These are phyloP conservation scores for Penicillium robsamsonii DNA, from an alignment of 495 filamentous ascomycete species.

Conservation along the genomic window DNA sequence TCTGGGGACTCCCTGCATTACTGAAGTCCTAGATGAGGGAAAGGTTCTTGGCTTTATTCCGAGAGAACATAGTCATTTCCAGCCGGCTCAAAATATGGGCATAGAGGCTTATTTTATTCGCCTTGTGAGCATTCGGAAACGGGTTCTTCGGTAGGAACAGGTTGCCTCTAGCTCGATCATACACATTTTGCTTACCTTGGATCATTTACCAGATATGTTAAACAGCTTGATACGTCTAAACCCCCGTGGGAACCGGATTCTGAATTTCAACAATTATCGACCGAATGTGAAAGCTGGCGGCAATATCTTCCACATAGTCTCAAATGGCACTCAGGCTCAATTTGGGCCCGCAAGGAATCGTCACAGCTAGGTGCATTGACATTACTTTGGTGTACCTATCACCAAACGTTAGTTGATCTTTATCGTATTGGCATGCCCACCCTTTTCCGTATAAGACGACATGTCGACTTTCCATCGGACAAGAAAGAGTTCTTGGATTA, in stretches of 20 bases:
- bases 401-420: constrained; percentile 22
- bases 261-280: constrained; percentile 13
- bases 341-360: constrained; percentile 22
- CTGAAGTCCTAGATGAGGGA: constrained; percentile 14
- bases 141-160: constrained; percentile 18
- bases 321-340: constrained; percentile 12
- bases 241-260: constrained; percentile 19
- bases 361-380: constrained; percentile 19
- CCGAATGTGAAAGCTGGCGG: constrained; percentile 18
- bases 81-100: constrained; percentile 20
- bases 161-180: background rate
- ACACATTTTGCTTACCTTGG: background rate
- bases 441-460: constrained; percentile 15
- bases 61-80: constrained; percentile 1
- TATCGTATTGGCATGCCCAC: constrained; percentile 23
- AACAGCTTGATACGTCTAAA: constrained; percentile 15
- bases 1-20: constrained; percentile 18
- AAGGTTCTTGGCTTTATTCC: constrained; percentile 14
- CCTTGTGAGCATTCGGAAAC: constrained; percentile 19
- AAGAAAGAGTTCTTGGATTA: constrained; percentile 15
- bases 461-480: constrained; percentile 15
- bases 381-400: constrained; percentile 20
- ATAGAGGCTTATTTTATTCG: constrained; percentile 23
- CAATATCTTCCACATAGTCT: constrained; percentile 13
- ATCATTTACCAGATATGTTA: constrained; percentile 14